Evolutionary conservation across 2,329 filamentous ascomycete species (phyloP).

Genomic region (Stromatinia cepivora): DNA sequence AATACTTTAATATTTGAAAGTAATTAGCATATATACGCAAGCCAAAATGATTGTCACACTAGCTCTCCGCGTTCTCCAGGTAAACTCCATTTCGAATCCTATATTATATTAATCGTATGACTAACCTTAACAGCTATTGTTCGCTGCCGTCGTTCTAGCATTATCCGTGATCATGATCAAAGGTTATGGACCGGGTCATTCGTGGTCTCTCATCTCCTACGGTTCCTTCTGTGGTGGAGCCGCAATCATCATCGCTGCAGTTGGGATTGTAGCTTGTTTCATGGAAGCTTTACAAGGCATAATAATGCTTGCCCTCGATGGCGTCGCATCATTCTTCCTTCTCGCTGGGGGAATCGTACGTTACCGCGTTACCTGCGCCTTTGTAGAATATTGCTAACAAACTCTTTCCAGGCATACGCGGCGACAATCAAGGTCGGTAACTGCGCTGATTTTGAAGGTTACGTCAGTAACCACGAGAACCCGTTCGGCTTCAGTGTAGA

Average conservation of each 20-base stretch:
- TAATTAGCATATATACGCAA: constrained; percentile 7
- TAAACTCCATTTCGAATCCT: constrained; percentile 16
- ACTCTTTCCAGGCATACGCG: constrained; percentile 33
- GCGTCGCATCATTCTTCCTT: constrained; percentile 34
- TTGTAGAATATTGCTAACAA: not conserved
- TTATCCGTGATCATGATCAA: constrained; percentile 35
- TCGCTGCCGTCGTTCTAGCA: constrained; percentile 33
- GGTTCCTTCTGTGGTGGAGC: constrained; percentile 37
- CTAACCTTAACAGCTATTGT: constrained; percentile 29
- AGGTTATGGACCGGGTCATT: constrained; percentile 30
- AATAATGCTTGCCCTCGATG: constrained; percentile 33
- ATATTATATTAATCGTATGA: not conserved
- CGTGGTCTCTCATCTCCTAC: constrained; percentile 31
- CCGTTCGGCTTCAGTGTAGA: constrained; percentile 19
- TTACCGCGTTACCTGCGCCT: not conserved
- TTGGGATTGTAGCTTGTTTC: constrained; percentile 33
- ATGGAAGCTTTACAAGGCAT: constrained; percentile 34
- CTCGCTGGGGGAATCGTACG: constrained; percentile 37
- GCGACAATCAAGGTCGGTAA: constrained; percentile 31
- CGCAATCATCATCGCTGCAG: constrained; percentile 28
- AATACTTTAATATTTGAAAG: not conserved
- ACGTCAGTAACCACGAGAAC: constrained; percentile 24
- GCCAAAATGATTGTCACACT: constrained; percentile 35
- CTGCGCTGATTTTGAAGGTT: constrained; percentile 26
- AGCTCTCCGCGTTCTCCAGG: constrained; percentile 30